Evolutionary conservation across 2,329 filamentous ascomycete species (phyloP), one percentile per base, ranked within the genome.

Genomic region (Alternaria metachromatica): DNA sequence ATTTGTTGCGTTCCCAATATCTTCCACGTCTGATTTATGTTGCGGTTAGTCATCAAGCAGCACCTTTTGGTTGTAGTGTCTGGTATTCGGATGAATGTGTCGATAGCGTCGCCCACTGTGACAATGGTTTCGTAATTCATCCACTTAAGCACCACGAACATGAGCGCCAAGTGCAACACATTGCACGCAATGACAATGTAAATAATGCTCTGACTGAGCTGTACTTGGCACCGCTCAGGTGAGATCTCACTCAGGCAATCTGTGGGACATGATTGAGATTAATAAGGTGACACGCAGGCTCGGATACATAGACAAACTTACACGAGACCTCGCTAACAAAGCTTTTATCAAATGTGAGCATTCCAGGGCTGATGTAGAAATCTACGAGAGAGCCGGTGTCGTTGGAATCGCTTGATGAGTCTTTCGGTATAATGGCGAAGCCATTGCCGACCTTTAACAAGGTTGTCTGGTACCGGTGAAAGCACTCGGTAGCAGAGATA

Each of bases 91-190:
- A 41, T 18, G 8, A 41, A 41, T 10, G 33, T 18, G 0, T 41
- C 1, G 15, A 41, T 41, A 0, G 33, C 37, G 37, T 41, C 37
- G 37, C 37, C 37, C 0, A 11, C 0, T 0, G 37, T 41, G 0
- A 41, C 37, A n/a, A 41, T 41, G 2, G 37, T 41, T 11, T 41
- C 37, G 1, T 18, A 0, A 6, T 41, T 11, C 37, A 41, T 41
- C 37, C 37, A 18, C 9, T 0, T 6, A 11, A 41, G 37, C 1
- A 41, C 9, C 3, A 11, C 1, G 5, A 41, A 0, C n/a, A 41
- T 18, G 9, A 41, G 33, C 1, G 15, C 2, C 4, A n/a, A 0
- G 1, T n/a, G 1, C 2, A 41, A 0, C 4, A 10, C 3, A 0
- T 41, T 41, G 0, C 37, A 41, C 0, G 37, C 15, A 11, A 41